phyloP scores from a whole-genome alignment of 371 early-diverging fungal species.

The Conidiobolus incongruus region DNA sequence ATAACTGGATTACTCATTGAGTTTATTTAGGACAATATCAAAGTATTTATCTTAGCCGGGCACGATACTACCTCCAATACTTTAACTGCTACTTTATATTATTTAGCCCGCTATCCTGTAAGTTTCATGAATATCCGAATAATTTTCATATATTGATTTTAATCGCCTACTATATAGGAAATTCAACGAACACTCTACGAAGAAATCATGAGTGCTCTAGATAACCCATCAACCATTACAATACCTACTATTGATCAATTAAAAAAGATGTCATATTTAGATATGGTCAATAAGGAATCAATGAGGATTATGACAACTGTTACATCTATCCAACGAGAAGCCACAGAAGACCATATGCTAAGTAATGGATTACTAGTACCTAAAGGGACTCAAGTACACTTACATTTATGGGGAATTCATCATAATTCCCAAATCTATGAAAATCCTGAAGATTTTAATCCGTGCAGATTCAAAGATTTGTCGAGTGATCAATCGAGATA shows the following conservation, averaged over 20 bases:
- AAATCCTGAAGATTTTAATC: neutral
- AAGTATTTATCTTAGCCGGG: too few relatives aligned
- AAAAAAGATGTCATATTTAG: conserved; percentile 14
- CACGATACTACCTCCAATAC: too few relatives aligned
- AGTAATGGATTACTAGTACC: neutral
- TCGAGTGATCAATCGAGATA: neutral
- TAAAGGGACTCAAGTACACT: neutral
- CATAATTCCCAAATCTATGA: neutral
- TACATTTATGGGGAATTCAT: neutral
- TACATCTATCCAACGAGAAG: conserved; percentile 7
- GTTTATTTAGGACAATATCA: too few relatives aligned
- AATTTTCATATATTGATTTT: too few relatives aligned
- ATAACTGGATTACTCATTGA: too few relatives aligned
- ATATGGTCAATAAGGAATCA: conserved; percentile 18
- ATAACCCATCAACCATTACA: conserved; percentile 11
- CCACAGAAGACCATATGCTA: neutral
- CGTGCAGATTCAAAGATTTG: neutral
- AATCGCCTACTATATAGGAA: too few relatives aligned
- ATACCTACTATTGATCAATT: conserved; percentile 11
- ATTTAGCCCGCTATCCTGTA: too few relatives aligned
- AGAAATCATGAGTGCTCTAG: conserved; percentile 3
- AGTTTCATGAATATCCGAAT: too few relatives aligned
- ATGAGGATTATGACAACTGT: conserved; percentile 16
- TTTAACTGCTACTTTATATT: conserved; percentile 1
- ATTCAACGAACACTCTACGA: neutral